Evolutionary conservation across 371 early-diverging fungal genomes (phyloP).

Genomic region (Mortierella sp.): DNA sequence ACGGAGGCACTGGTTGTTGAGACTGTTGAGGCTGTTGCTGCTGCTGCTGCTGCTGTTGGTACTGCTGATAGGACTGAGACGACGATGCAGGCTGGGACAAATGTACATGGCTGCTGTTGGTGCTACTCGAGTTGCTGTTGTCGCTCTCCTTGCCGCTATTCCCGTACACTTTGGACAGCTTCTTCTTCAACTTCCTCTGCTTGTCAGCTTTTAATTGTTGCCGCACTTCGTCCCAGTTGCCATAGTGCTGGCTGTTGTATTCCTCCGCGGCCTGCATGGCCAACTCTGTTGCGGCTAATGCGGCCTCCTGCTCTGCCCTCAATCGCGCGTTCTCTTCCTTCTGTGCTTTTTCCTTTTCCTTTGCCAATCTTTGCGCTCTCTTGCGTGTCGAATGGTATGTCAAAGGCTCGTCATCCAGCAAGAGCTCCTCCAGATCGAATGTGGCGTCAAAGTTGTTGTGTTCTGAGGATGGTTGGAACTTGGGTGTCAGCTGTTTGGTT

Average conservation of each 20-base stretch:
- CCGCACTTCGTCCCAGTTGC: constrained; percentile 5
- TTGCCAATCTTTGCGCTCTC: constrained; percentile 42
- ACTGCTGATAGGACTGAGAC: constrained; percentile 6
- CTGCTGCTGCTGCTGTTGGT: constrained; percentile 20
- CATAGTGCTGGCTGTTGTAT: constrained; percentile 1
- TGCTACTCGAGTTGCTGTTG: constrained; percentile 41
- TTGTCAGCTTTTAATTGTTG: neutral
- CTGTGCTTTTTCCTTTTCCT: constrained; percentile 43
- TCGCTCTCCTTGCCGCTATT: constrained; percentile 23
- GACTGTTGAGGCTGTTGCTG: constrained; percentile 16
- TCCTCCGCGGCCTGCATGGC: constrained; percentile 29
- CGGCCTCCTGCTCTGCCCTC: constrained; percentile 42
- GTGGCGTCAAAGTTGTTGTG: constrained; percentile 93
- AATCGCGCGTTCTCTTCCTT: constrained; percentile 42
- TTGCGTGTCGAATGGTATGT: constrained; percentile 56
- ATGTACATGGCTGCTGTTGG: constrained; percentile 39
- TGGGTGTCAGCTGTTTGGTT: constrained; percentile 52
- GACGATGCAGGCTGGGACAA: constrained; percentile 18
- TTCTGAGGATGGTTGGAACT: constrained; percentile 61
- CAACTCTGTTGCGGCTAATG: constrained; percentile 35
- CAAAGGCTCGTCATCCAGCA: constrained; percentile 94
- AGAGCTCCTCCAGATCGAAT: constrained; percentile 93
- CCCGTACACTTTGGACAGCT: constrained; percentile 27
- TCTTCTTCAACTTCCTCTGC: constrained; percentile 19
- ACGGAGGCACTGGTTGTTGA: constrained; percentile 11